A percentile compares a stretch with the other conserved stretches of the same genome.
phyloP scores from a whole-genome alignment of 495 filamentous ascomycete genomes.

The Xylaria flabelliformis region DNA sequence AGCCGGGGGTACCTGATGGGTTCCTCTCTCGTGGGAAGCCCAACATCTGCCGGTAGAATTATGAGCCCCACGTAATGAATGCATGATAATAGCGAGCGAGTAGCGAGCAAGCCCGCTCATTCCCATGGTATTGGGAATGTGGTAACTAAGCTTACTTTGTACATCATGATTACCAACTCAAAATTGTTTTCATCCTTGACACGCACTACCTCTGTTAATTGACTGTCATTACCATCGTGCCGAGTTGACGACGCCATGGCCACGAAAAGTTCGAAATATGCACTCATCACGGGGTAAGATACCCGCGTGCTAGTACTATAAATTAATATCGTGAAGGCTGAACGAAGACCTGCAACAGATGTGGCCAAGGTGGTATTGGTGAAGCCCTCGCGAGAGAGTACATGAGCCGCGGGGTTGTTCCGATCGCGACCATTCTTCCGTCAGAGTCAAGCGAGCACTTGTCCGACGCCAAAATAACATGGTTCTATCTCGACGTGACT shows the following conservation, averaged over 20 bases:
- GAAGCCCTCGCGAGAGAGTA: background rate
- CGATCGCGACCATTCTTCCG: constrained; percentile 35
- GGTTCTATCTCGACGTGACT: constrained; percentile 34
- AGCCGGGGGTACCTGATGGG: background rate
- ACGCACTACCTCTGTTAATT: background rate
- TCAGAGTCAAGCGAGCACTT: constrained; percentile 34
- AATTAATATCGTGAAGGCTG: background rate
- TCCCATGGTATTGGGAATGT: background rate
- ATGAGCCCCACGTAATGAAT: background rate
- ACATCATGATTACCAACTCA: background rate
- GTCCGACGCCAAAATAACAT: constrained; percentile 26
- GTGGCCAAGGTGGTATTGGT: background rate
- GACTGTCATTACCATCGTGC: background rate
- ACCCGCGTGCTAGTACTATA: background rate
- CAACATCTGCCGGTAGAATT: background rate
- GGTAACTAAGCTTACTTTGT: background rate
- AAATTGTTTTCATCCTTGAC: background rate
- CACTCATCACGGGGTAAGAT: background rate
- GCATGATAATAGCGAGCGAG: background rate
- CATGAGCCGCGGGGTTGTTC: background rate
- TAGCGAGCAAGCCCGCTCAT: background rate
- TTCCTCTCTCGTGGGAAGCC: background rate
- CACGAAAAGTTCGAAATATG: background rate
- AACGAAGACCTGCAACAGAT: background rate
- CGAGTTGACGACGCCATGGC: background rate